These are phyloP conservation scores for Penicillium psychrosexuale DNA, from an alignment of 2,329 filamentous ascomycete genomes.

Conservation along the genomic window DNA sequence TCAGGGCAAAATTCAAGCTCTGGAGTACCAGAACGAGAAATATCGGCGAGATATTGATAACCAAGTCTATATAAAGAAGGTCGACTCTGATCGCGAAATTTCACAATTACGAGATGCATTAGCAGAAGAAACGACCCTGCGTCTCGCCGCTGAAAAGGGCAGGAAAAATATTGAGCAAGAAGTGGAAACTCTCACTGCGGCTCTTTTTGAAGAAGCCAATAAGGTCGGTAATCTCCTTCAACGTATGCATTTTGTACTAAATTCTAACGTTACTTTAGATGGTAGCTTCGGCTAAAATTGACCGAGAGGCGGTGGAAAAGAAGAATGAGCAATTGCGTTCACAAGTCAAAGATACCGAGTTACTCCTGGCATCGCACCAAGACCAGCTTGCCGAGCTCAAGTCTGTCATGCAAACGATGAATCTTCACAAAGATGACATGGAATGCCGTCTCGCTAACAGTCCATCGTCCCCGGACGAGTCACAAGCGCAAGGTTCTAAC, in stretches of 20 bases:
- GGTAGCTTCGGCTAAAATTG: slow-evolving; percentile 84
- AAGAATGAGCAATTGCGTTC: slow-evolving; percentile 84
- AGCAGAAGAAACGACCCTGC: slow-evolving; percentile 63
- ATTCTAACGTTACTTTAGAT: slow-evolving; percentile 53
- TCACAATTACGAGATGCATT: slow-evolving; percentile 56
- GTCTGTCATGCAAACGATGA: slow-evolving; percentile 84
- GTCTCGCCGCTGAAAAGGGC: slow-evolving; percentile 67
- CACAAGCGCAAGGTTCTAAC: slow-evolving; percentile 53
- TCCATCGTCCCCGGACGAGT: slow-evolving; percentile 74
- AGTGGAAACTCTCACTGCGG: slow-evolving; percentile 82
- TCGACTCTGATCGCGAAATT: slow-evolving; percentile 71
- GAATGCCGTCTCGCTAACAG: slow-evolving; percentile 65
- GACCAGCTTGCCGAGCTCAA: slow-evolving; percentile 92
- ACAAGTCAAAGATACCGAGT: slow-evolving; percentile 83
- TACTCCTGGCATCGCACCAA: slow-evolving; percentile 81
- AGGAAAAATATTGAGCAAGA: slow-evolving; percentile 91
- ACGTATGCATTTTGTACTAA: background rate
- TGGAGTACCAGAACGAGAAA: slow-evolving; percentile 68
- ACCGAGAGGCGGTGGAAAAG: slow-evolving; percentile 75
- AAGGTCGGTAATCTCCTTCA: slow-evolving; percentile 52
- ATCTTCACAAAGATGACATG: slow-evolving; percentile 66
- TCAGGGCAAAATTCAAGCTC: slow-evolving; percentile 61
- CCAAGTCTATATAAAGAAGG: slow-evolving; percentile 72
- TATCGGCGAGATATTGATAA: slow-evolving; percentile 67
- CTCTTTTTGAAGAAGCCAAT: slow-evolving; percentile 97